Percentiles rank a stretch among this genome's conserved stretches.
Evolutionary conservation across 1,284 basidiomycete genomes (phyloP).

Genomic region (Termitomyces sp.): DNA sequence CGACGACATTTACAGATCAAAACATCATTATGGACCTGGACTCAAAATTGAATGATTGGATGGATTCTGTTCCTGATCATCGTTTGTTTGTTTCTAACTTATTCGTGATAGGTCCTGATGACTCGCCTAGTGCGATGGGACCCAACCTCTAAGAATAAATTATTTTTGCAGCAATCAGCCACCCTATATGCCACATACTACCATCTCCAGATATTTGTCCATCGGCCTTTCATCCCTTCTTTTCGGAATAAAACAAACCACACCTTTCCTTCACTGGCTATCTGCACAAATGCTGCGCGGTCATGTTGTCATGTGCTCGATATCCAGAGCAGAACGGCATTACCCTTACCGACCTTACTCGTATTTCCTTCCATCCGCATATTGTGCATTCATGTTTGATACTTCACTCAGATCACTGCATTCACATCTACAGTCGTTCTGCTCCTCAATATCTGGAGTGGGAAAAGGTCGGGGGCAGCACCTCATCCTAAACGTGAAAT

Average conservation of each 20-base stretch:
- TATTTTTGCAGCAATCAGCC: slow-evolving; percentile 57
- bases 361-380: slow-evolving; percentile 19
- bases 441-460: slow-evolving; percentile 58
- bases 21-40: slow-evolving; percentile 60
- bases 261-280: slow-evolving; percentile 57
- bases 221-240: slow-evolving; percentile 65
- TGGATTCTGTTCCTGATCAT: slow-evolving; percentile 57
- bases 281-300: slow-evolving; percentile 65
- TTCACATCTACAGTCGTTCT: slow-evolving; percentile 52
- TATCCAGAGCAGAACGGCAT: slow-evolving; percentile 27
- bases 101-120: not conserved
- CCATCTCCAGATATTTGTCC: slow-evolving; percentile 58
- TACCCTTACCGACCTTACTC: slow-evolving; percentile 30
- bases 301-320: slow-evolving; percentile 58
- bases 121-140: slow-evolving; percentile 50
- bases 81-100: slow-evolving; percentile 27
- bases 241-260: slow-evolving; percentile 38
- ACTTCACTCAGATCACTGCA: slow-evolving; percentile 29
- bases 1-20: slow-evolving; percentile 40
- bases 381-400: slow-evolving; percentile 11
- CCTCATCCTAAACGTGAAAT: slow-evolving; percentile 45
- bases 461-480: slow-evolving; percentile 39
- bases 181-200: slow-evolving; percentile 57
- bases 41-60: slow-evolving; percentile 63
- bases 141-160: slow-evolving; percentile 41